Percentiles rank a stretch among this genome's conserved stretches.
Evolutionary conservation across 1,139 yeast species (phyloP).

Genomic region (Taphrina wiesneri): DNA sequence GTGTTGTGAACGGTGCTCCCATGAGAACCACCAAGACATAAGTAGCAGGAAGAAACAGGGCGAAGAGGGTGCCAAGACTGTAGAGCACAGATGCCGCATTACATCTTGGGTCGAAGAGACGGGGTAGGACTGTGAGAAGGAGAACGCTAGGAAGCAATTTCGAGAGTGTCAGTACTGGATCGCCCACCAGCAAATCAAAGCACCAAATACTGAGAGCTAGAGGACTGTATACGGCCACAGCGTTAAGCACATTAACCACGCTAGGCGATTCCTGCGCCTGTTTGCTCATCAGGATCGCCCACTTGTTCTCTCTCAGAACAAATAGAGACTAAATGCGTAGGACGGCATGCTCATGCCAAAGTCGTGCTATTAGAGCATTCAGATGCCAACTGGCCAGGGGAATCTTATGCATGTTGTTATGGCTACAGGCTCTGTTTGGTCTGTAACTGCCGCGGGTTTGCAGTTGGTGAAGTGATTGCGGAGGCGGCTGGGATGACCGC

Average conservation of each 20-base stretch:
- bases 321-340: no score
- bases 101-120: neutral
- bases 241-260: neutral
- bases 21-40: conserved; percentile 16
- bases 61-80: conserved; percentile 2
- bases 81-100: neutral
- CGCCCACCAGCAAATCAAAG: neutral
- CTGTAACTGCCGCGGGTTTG: neutral
- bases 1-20: conserved; percentile 29
- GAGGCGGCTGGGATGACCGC: neutral
- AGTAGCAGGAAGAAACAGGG: neutral
- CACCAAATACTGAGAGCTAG: neutral
- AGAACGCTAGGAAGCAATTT: neutral
- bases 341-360: no score
- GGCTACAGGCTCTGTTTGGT: no score
- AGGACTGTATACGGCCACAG: neutral
- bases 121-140: neutral
- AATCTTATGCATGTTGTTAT: no score
- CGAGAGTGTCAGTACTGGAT: neutral
- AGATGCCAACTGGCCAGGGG: no score
- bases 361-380: no score
- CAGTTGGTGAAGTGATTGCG: neutral
- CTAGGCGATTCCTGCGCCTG: neutral
- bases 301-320: no score
- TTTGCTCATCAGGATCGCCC: neutral